phyloP scores from a whole-genome alignment of 352 stramenopile genomes.

The Thraustochytrium striatum region DNA sequence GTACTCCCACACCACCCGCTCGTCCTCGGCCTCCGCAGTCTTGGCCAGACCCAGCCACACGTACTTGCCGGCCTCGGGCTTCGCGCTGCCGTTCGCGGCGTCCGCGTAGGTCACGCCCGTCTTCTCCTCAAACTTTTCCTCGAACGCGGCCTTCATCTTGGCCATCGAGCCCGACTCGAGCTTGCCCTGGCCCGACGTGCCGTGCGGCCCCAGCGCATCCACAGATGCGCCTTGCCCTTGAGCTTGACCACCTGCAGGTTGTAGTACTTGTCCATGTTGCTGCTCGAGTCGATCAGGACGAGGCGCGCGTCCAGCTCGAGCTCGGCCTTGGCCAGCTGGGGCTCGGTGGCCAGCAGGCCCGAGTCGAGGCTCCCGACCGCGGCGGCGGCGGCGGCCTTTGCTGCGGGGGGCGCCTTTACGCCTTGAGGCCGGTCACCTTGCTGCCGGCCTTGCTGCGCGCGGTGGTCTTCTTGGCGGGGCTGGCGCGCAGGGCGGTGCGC shows the following conservation, averaged over 20 bases:
- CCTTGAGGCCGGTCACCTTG: too few relatives aligned
- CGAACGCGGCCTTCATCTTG: slow-evolving; percentile 46
- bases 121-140: slow-evolving; percentile 50
- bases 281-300: slow-evolving; percentile 48
- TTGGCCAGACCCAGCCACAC: too few relatives aligned
- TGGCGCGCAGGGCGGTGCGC: too few relatives aligned
- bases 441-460: too few relatives aligned
- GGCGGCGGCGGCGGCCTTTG: too few relatives aligned
- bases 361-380: not conserved
- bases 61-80: not conserved
- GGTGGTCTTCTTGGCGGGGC: too few relatives aligned
- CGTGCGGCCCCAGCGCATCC: slow-evolving; percentile 52
- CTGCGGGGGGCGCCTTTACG: too few relatives aligned
- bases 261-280: slow-evolving; percentile 53
- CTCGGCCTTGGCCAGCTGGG: not conserved
- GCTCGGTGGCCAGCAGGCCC: not conserved
- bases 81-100: not conserved
- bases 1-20: slow-evolving; percentile 51
- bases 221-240: slow-evolving; percentile 3
- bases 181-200: slow-evolving; percentile 48
- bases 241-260: slow-evolving; percentile 52
- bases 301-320: slow-evolving; percentile 44
- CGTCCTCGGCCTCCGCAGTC: too few relatives aligned
- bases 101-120: slow-evolving; percentile 50
- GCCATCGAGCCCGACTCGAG: not conserved